Percentiles rank a stretch among this genome's conserved stretches.
Conservation (phyloP, 768 basidiomycete genomes). For the Lentinula sp. region DNA sequence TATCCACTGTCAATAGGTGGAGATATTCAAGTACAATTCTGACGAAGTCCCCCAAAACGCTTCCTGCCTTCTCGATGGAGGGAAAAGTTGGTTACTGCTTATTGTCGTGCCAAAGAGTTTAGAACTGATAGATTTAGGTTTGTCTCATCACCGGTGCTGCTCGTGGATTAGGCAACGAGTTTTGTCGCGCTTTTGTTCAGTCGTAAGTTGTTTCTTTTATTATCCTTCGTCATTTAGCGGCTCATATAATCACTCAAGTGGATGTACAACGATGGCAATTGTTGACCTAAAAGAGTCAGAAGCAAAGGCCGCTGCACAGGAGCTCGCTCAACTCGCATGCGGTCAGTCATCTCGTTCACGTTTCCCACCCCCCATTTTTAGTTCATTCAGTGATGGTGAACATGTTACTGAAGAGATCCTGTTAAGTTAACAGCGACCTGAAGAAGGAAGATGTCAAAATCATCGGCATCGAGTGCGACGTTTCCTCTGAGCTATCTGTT, state of each 20-base stretch:
- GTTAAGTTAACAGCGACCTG: constrained; percentile 49
- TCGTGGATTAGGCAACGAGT: constrained; percentile 83
- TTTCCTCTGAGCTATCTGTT: constrained; percentile 76
- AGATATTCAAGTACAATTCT: constrained; percentile 3
- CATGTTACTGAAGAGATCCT: constrained; percentile 4
- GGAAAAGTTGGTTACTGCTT: constrained; percentile 47
- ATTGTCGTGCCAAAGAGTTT: neutral
- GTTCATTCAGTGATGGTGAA: neutral
- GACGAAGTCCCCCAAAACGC: constrained; percentile 30
- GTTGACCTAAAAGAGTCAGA: constrained; percentile 76
- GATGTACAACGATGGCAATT: constrained; percentile 74
- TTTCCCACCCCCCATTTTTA: constrained; percentile 2
- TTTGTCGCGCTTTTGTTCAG: constrained; percentile 85
- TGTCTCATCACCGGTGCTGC: constrained; percentile 93
- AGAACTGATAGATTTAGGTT: constrained; percentile 41
- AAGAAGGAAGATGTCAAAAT: constrained; percentile 54
- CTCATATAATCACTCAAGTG: constrained; percentile 35
- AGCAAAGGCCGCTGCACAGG: constrained; percentile 59
- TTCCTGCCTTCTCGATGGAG: constrained; percentile 75
- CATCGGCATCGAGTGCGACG: constrained; percentile 81
- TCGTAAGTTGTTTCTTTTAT: constrained; percentile 45
- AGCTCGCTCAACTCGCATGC: constrained; percentile 54
- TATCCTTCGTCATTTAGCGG: neutral
- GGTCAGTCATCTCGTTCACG: constrained; percentile 22
- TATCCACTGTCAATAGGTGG: neutral